Evolutionary conservation across 179 eudicot species (phyloP), one percentile per base, ranked within the genome.

Genomic region (Spergularia azorica): DNA sequence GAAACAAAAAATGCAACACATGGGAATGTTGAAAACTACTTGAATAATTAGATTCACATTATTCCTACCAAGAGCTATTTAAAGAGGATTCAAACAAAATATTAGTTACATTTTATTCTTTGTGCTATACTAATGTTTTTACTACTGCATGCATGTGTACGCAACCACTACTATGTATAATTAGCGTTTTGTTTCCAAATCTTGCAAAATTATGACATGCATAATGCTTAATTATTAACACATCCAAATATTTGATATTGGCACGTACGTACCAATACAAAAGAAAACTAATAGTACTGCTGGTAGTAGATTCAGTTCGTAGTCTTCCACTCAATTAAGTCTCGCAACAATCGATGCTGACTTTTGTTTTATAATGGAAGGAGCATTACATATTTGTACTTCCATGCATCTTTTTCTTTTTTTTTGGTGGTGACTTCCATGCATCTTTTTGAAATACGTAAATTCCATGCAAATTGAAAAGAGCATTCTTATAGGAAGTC

Each of bases 401-500:
- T 46, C 50, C 50, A 46, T 46, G 50, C 50, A 46, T 46, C 50
- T 46, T 46, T 46, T 46, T 9, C n/a, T n/a, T n/a, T n/a, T n/a
- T n/a, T n/a, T n/a, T n/a, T n/a, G n/a, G n/a, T n/a, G n/a, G n/a
- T n/a, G n/a, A 46, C 50, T 46, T 46, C 50, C 50, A 46, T 46
- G 50, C 50, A 46, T 46, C 50, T 46, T 46, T 46, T 46, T 9
- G 72, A 69, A 73, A 17, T 76, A 79, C 46, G 5, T 50, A 69
- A 74, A 17, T 36, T 71, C 62, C 61, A 75, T 71, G 79, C 73
- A 76, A 72, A 77, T 51, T 67, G 74, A 52, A 74, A 20, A 39
- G 64, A 63, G 70, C 80, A 71, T 64, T 72, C 64, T 72, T 74
- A 81, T 81, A 67, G 83, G 58, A 66, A 81, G 70, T 59, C 80